Evolutionary conservation across 441 rosid species (phyloP).

Genomic region (Croton laevigatus): DNA sequence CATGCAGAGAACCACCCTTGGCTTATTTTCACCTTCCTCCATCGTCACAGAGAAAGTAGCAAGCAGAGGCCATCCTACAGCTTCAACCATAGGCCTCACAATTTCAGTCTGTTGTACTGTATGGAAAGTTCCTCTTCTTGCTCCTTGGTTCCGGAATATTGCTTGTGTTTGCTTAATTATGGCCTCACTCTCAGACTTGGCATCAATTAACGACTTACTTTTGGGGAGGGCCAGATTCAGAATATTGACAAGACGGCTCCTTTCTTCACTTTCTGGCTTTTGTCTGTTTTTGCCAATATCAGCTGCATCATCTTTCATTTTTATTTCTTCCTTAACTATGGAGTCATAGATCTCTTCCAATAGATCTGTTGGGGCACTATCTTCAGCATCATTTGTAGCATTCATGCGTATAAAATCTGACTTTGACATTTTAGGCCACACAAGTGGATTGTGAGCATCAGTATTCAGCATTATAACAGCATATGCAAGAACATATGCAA

Average conservation of each 20-base stretch:
- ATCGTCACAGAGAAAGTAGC: constrained; percentile 98
- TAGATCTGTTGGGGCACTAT: constrained; percentile 82
- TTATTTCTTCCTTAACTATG: constrained; percentile 93
- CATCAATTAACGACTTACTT: constrained; percentile 65
- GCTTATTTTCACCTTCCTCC: constrained; percentile 99
- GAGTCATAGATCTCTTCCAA: constrained; percentile 97
- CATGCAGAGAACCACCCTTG: constrained; percentile 90
- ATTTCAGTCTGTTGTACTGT: constrained; percentile 75
- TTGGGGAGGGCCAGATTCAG: constrained; percentile 94
- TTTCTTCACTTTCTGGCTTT: constrained; percentile 89
- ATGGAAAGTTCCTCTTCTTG: constrained; percentile 88
- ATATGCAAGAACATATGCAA: constrained; percentile 99
- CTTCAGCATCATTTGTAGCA: constrained; percentile 78
- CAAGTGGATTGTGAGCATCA: constrained; percentile 98
- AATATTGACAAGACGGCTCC: constrained; percentile 85
- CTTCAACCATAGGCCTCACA: constrained; percentile 97
- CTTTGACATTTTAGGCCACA: constrained; percentile 99
- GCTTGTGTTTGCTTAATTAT: constrained; percentile 95
- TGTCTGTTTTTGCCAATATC: constrained; percentile 56
- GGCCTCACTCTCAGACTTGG: constrained; percentile 84
- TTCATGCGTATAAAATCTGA: constrained; percentile 91
- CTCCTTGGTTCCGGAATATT: constrained; percentile 82
- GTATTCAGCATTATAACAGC: constrained; percentile 98
- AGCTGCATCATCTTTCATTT: constrained; percentile 80
- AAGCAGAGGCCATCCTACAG: constrained; percentile 98